These are phyloP conservation scores for Anthostomella pinea DNA, from an alignment of 2,329 filamentous ascomycete genomes.

Conservation along the genomic window DNA sequence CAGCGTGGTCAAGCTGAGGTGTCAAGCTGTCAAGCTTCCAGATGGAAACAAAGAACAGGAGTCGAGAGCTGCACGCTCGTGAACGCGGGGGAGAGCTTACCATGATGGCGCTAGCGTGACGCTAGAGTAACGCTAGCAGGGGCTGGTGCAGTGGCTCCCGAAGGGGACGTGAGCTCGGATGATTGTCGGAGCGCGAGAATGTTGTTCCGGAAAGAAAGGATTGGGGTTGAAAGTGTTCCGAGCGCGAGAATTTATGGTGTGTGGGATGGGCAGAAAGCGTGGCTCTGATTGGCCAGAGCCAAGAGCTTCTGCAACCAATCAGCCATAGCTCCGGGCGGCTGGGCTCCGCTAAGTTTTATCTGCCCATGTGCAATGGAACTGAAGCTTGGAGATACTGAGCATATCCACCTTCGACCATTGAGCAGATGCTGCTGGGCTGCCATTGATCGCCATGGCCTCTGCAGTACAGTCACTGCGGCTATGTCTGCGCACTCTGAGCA, in stretches of 20 bases:
- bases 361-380: slow-evolving; percentile 9
- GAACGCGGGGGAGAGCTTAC: background rate
- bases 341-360: no score
- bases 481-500: slow-evolving; percentile 34
- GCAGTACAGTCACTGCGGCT: slow-evolving; percentile 40
- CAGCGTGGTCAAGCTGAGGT: no score
- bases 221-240: no score
- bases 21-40: no score
- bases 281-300: no score
- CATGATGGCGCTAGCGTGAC: background rate
- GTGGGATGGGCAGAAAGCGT: no score
- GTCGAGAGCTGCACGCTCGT: background rate
- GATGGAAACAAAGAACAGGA: background rate
- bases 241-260: no score
- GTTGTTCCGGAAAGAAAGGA: no score
- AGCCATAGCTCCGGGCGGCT: no score
- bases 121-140: no score
- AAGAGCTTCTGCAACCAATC: no score
- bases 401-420: slow-evolving; percentile 8
- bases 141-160: background rate
- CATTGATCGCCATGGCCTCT: slow-evolving; percentile 37
- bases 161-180: background rate
- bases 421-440: slow-evolving; percentile 11
- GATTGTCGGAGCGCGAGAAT: no score
- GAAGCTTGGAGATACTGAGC: slow-evolving; percentile 5